A percentile compares a stretch with the other conserved stretches of the same genome.
phyloP scores from a whole-genome alignment of 1,139 yeast species.

The Blastobotrys arbuscula region DNA sequence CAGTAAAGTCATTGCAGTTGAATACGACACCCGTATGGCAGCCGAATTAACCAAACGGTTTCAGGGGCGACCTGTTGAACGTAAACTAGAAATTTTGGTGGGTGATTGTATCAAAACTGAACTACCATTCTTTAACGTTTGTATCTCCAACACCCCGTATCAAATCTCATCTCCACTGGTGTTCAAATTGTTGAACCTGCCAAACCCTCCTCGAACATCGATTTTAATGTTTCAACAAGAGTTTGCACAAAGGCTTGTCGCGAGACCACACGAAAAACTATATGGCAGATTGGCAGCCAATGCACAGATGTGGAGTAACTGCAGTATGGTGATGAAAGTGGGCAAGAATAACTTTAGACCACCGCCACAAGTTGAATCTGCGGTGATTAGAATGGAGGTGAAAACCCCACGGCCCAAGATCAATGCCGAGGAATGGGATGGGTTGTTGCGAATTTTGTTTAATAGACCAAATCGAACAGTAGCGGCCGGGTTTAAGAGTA shows the following conservation, averaged over 20 bases:
- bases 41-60: conserved; percentile 97
- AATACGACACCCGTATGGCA: conserved; percentile 99
- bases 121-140: conserved; percentile 88
- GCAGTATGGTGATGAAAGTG: conserved; percentile 96
- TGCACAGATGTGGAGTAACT: conserved; percentile 99
- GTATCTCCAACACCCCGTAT: conserved; percentile 96
- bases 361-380: conserved; percentile 97
- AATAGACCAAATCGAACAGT: conserved; percentile 91
- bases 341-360: conserved; percentile 96
- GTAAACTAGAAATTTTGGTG: conserved; percentile 80
- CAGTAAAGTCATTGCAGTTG: conserved; percentile 85
- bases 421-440: conserved; percentile 96
- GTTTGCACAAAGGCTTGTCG: conserved; percentile 85
- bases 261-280: conserved; percentile 90
- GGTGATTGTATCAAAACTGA: conserved; percentile 98
- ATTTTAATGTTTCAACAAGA: conserved; percentile 98
- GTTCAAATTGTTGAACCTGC: conserved; percentile 83
- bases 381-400: conserved; percentile 89
- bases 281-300: conserved; percentile 93
- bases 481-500: conserved; percentile 85
- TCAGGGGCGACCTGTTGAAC: conserved; percentile 90
- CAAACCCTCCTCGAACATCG: conserved; percentile 91
- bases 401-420: conserved; percentile 88
- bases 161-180: conserved; percentile 96
- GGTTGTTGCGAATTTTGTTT: conserved; percentile 80